A percentile compares a stretch with the other conserved stretches of the same genome.
These are phyloP conservation scores for Penicillium ochrochloron DNA, from an alignment of 495 filamentous ascomycete genomes.

Conservation along the genomic window DNA sequence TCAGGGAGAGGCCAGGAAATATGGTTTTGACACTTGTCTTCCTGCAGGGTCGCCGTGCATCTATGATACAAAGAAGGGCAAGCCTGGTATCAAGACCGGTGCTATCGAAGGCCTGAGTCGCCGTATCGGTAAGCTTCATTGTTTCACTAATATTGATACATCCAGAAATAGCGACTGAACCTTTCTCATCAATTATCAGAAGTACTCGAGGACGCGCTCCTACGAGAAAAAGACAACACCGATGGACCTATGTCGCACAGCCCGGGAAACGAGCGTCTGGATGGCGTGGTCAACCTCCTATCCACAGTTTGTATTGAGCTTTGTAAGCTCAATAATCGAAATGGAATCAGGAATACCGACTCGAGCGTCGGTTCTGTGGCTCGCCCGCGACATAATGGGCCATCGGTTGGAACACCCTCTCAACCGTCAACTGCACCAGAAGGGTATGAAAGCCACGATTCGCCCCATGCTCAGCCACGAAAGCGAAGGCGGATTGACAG, in stretches of 20 bases:
- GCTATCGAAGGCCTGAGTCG: constrained; percentile 34
- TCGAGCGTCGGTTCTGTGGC: background rate
- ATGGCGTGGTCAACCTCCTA: background rate
- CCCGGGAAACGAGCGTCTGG: background rate
- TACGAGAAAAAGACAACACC: background rate
- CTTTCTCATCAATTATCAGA: background rate
- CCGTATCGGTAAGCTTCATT: constrained; percentile 24
- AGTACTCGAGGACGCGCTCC: constrained; percentile 17
- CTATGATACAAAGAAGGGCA: constrained; percentile 12
- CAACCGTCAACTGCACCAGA: background rate
- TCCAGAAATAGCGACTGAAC: background rate
- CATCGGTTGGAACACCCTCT: background rate
- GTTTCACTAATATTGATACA: too few relatives aligned
- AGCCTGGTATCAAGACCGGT: constrained; percentile 34
- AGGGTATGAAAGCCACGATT: background rate
- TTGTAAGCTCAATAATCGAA: constrained; percentile 4
- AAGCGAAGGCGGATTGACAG: background rate
- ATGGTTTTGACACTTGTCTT: background rate
- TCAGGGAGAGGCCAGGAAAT: too few relatives aligned
- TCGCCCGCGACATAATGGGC: background rate
- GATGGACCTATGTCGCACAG: background rate
- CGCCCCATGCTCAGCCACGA: background rate
- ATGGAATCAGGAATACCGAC: background rate
- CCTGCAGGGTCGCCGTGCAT: background rate
- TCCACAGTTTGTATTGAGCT: background rate